Evolutionary conservation across 208 protist genomes (phyloP).

Genomic region (Angomonas deanei): DNA sequence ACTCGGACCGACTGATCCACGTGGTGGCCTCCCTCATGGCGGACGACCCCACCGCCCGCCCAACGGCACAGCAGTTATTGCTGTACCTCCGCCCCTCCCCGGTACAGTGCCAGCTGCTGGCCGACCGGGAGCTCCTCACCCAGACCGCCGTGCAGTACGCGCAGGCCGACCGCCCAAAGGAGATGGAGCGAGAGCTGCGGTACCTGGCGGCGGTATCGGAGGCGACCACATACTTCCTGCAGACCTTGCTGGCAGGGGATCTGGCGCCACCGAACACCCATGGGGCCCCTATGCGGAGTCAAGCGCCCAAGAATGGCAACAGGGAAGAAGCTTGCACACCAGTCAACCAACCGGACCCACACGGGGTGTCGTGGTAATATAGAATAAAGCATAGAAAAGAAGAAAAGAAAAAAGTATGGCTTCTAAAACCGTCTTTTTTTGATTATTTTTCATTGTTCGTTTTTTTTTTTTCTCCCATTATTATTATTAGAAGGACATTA

Average conservation of each 20-base stretch:
- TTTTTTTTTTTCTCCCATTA: neutral
- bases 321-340: constrained; percentile 32
- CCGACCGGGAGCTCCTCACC: constrained; percentile 11
- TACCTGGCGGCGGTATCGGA: constrained; percentile 29
- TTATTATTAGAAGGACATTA: neutral
- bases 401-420: constrained; percentile 3
- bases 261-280: constrained; percentile 2
- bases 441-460: neutral
- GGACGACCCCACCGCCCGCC: constrained; percentile 50
- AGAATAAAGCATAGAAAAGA: constrained; percentile 4
- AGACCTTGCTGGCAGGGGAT: neutral
- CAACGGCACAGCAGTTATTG: constrained; percentile 64
- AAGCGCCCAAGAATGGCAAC: neutral
- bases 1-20: constrained; percentile 38
- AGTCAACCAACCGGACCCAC: neutral
- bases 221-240: constrained; percentile 24
- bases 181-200: neutral
- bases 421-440: neutral
- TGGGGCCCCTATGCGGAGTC: no score
- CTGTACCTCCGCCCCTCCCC: constrained; percentile 50
- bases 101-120: constrained; percentile 18
- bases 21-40: constrained; percentile 47
- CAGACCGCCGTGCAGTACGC: constrained; percentile 12
- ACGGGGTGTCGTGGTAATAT: neutral
- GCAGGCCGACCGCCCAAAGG: neutral